Evolutionary conservation across 352 stramenopile genomes (phyloP).

Genomic region (Globisporangium iwayamae): DNA sequence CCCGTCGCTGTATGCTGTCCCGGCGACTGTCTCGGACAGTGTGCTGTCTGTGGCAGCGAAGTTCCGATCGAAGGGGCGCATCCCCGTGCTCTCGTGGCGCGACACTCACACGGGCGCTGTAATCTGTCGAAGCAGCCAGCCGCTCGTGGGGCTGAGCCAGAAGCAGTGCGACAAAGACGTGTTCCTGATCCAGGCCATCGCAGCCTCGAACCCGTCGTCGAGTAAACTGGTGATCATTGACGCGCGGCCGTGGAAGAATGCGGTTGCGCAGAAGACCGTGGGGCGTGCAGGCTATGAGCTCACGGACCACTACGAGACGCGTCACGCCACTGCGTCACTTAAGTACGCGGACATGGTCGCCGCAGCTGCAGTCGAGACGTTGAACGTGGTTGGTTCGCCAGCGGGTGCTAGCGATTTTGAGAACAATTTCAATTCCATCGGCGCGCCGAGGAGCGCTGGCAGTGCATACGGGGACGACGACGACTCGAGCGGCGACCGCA

Average conservation of each 20-base stretch:
- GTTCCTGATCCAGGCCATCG: slow-evolving; percentile 77
- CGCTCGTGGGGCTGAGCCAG: slow-evolving; percentile 74
- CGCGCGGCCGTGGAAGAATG: slow-evolving; percentile 86
- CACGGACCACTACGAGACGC: slow-evolving; percentile 76
- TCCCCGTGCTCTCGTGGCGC: slow-evolving; percentile 83
- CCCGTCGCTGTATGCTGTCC: slow-evolving; percentile 70
- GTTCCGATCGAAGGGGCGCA: slow-evolving; percentile 81
- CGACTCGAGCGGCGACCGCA: slow-evolving; percentile 15
- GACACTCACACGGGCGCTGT: slow-evolving; percentile 65
- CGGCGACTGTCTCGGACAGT: slow-evolving; percentile 54
- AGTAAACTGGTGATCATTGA: slow-evolving; percentile 89
- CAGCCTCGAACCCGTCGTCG: slow-evolving; percentile 70
- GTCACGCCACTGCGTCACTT: slow-evolving; percentile 49
- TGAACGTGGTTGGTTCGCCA: slow-evolving; percentile 20
- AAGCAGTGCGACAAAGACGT: slow-evolving; percentile 85
- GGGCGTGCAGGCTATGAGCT: slow-evolving; percentile 88
- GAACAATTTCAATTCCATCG: slow-evolving; percentile 8
- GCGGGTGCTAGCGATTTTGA: slow-evolving; percentile 9
- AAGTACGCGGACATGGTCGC: slow-evolving; percentile 68
- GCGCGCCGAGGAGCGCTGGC: slow-evolving; percentile 1
- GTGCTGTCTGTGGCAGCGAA: slow-evolving; percentile 65
- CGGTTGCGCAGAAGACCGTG: slow-evolving; percentile 87
- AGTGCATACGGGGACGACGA: slow-evolving; percentile 26
- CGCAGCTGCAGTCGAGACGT: slow-evolving; percentile 22
- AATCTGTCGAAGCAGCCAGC: slow-evolving; percentile 83